These are phyloP conservation scores for Yamadazyma epiphylla DNA, from an alignment of 1,139 yeast species.

Conservation along the genomic window DNA sequence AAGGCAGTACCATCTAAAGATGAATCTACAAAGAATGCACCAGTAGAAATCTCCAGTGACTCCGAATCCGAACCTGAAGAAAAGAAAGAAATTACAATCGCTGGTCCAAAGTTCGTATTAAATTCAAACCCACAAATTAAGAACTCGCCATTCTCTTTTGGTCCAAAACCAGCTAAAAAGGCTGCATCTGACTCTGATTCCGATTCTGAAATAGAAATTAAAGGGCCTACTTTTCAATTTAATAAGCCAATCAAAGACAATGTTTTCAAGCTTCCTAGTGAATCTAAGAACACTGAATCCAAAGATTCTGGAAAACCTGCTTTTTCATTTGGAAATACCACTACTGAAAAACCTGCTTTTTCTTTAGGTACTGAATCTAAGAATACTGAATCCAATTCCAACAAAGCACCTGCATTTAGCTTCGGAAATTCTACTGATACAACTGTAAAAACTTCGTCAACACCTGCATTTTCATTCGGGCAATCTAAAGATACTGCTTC, in stretches of 20 bases:
- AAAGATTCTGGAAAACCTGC: conserved; percentile 2
- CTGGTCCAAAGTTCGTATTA: conserved; percentile 66
- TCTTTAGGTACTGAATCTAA: conserved; percentile 13
- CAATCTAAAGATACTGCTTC: neutral
- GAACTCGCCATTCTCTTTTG: conserved; percentile 56
- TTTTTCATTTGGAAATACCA: conserved; percentile 4
- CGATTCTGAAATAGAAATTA: conserved; percentile 51
- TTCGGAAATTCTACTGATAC: too few relatives aligned
- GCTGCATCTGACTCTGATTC: conserved; percentile 28
- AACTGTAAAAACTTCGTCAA: too few relatives aligned
- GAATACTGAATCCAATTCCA: too few relatives aligned
- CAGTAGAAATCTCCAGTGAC: conserved; percentile 15
- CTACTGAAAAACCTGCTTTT: conserved; percentile 13
- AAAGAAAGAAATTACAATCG: conserved; percentile 41
- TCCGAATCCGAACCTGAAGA: conserved; percentile 37
- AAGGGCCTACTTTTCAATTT: conserved; percentile 65
- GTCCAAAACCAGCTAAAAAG: conserved; percentile 27
- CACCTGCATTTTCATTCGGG: conserved; percentile 11
- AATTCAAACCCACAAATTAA: conserved; percentile 50
- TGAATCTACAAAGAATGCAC: conserved; percentile 6
- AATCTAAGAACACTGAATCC: conserved; percentile 2
- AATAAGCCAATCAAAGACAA: conserved; percentile 43
- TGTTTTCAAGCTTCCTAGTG: conserved; percentile 40
- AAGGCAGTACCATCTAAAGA: conserved; percentile 2
- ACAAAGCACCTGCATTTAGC: too few relatives aligned